A percentile compares a stretch with the other conserved stretches of the same genome.
Evolutionary conservation across 1,284 basidiomycete species (phyloP).

Genomic region (Earliella scabrosa): DNA sequence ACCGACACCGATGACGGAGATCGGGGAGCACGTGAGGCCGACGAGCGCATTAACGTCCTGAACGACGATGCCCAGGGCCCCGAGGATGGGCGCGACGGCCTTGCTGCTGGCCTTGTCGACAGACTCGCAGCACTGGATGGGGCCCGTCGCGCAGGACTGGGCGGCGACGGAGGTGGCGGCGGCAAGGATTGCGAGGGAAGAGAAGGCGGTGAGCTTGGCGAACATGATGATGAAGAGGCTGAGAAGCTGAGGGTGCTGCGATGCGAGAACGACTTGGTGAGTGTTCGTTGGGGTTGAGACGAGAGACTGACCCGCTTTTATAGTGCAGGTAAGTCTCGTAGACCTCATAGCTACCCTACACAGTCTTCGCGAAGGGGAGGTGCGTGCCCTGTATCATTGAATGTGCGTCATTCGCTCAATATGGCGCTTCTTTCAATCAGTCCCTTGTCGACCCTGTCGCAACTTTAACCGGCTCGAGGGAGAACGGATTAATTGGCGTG

Average conservation of each 20-base stretch:
- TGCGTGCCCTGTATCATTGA: too few species aligned
- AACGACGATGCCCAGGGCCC: slow-evolving; percentile 25
- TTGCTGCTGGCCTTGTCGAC: slow-evolving; percentile 17
- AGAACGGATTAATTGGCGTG: too few species aligned
- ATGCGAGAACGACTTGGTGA: too few species aligned
- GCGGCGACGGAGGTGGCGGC: slow-evolving; percentile 4
- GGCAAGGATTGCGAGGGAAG: slow-evolving; percentile 6
- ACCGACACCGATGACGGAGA: slow-evolving; percentile 26
- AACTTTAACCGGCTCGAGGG: too few species aligned
- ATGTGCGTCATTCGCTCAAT: too few species aligned
- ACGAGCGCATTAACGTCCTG: slow-evolving; percentile 24
- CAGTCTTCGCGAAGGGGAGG: too few species aligned
- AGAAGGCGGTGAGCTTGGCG: not conserved
- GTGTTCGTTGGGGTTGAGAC: not conserved
- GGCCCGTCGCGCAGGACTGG: slow-evolving; percentile 24
- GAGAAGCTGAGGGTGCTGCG: not conserved
- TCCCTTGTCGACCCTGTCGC: too few species aligned
- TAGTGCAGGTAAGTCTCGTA: too few species aligned
- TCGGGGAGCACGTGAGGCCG: slow-evolving; percentile 32
- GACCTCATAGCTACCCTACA: too few species aligned
- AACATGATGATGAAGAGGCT: slow-evolving; percentile 4
- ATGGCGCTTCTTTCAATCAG: too few species aligned
- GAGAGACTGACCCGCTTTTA: too few species aligned
- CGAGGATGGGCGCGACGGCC: slow-evolving; percentile 18
- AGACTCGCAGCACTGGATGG: slow-evolving; percentile 31